A percentile compares a stretch with the other conserved stretches of the same genome.
Conservation (phyloP, 2,329 filamentous ascomycete genomes). For the Colletotrichum acutatum region DNA sequence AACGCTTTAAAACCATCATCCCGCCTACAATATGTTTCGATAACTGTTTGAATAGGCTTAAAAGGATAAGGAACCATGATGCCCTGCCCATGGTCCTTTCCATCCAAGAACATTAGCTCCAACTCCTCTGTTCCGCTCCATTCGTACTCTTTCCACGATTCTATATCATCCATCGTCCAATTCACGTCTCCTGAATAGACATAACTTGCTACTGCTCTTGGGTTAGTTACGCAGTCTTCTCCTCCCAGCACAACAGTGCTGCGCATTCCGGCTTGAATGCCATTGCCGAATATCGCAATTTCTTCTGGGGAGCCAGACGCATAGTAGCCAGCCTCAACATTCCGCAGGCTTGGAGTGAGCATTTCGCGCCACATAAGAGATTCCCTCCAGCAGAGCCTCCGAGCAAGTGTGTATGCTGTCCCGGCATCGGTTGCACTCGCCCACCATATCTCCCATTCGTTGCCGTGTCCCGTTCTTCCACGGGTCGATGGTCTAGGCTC, state of each 20-base stretch:
- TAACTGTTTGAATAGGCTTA: constrained; percentile 21
- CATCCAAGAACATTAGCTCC: constrained; percentile 40
- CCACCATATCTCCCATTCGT: constrained; percentile 77
- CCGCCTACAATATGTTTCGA: constrained; percentile 28
- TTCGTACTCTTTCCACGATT: constrained; percentile 18
- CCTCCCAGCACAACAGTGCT: constrained; percentile 40
- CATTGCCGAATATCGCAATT: constrained; percentile 22
- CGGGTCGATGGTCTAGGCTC: constrained; percentile 47
- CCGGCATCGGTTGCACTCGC: constrained; percentile 78
- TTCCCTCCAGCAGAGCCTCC: constrained; percentile 78
- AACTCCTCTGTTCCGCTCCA: constrained; percentile 40
- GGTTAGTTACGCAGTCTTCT: constrained; percentile 38
- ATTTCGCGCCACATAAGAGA: constrained; percentile 79
- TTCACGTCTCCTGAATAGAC: constrained; percentile 37
- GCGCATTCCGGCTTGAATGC: constrained; percentile 43
- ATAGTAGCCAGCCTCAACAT: constrained; percentile 18
- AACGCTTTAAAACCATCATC: constrained; percentile 27
- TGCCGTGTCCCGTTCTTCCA: constrained; percentile 55
- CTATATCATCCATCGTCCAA: constrained; percentile 28
- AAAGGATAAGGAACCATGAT: constrained; percentile 26
- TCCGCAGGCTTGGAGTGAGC: constrained; percentile 45
- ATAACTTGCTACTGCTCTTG: constrained; percentile 39
- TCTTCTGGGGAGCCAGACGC: constrained; percentile 21
- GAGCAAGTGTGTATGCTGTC: constrained; percentile 70
- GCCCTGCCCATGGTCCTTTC: constrained; percentile 40